Evolutionary conservation across 257 asterid genomes (phyloP).

Genomic region (Asclepias syriaca): DNA sequence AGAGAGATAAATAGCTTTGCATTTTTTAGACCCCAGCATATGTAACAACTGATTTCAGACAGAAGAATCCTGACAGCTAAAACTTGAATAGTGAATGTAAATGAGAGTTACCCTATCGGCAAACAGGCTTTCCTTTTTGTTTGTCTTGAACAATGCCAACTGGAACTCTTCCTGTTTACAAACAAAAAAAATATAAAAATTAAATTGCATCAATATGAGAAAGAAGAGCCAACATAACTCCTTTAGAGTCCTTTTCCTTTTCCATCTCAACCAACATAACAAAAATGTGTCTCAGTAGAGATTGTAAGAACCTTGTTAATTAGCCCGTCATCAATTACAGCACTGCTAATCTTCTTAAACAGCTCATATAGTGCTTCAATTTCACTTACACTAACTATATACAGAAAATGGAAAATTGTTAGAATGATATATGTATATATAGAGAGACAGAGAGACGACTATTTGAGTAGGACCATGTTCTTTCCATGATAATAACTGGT

Average conservation of each 20-base stretch:
- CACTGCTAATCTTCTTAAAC: constrained; percentile 98
- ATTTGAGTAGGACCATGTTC: neutral
- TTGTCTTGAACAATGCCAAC: constrained; percentile 91
- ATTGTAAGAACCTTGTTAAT: constrained; percentile 72
- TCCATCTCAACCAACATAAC: neutral
- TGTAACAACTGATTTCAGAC: neutral
- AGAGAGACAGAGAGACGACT: neutral
- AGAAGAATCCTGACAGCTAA: neutral
- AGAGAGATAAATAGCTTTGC: neutral
- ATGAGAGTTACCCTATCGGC: constrained; percentile 79
- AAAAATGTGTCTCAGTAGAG: neutral
- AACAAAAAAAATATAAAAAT: constrained; percentile 6
- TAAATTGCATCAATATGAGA: constrained; percentile 5
- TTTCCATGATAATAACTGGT: neutral
- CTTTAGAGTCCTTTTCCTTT: neutral
- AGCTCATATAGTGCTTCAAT: constrained; percentile 96
- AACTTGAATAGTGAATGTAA: neutral
- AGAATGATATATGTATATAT: no score
- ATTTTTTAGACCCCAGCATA: neutral
- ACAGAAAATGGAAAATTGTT: constrained; percentile 9
- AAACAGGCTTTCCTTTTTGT: constrained; percentile 92
- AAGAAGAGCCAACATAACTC: neutral
- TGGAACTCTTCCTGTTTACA: constrained; percentile 89
- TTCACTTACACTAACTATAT: constrained; percentile 97
- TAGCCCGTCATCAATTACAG: constrained; percentile 94